Conservation (phyloP, 257 asterid genomes). For the Handroanthus guayacan region DNA sequence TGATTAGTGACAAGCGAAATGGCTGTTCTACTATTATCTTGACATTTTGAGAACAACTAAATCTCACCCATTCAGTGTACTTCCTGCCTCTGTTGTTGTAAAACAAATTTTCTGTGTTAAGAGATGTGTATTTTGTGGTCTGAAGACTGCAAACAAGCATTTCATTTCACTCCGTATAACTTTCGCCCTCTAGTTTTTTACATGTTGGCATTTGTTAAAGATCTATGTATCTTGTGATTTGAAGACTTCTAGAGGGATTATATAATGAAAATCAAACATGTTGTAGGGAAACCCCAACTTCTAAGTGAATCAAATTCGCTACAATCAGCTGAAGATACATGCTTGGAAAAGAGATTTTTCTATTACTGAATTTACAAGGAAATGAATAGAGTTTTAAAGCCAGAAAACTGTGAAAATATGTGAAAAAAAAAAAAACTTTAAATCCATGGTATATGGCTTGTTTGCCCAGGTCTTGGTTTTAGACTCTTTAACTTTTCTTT, state of each 20-base stretch:
- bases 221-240: not conserved
- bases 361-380: not conserved
- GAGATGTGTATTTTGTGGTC: not conserved
- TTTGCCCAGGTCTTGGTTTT: conserved; percentile 12
- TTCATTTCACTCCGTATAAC: not conserved
- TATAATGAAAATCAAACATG: conserved; percentile 3
- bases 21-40: not conserved
- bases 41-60: not conserved
- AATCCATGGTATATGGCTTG: conserved; percentile 18
- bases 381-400: not conserved
- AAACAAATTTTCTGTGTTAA: not conserved
- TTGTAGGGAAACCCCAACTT: not conserved
- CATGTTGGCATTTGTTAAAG: conserved; percentile 1
- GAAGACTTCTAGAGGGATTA: not conserved
- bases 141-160: conserved; percentile 21
- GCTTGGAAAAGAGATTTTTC: no score
- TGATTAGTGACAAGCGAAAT: not conserved
- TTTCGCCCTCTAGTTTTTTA: not conserved
- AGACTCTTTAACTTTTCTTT: conserved; percentile 17
- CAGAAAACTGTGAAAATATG: not conserved
- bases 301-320: not conserved
- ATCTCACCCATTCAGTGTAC: not conserved
- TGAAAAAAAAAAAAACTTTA: conserved; percentile 3
- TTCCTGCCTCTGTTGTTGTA: conserved; percentile 24
- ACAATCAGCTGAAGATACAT: not conserved